Base-by-base conservation (phyloP, 1,284 basidiomycete species). In the Ceraceosorus bombacis region DNA sequence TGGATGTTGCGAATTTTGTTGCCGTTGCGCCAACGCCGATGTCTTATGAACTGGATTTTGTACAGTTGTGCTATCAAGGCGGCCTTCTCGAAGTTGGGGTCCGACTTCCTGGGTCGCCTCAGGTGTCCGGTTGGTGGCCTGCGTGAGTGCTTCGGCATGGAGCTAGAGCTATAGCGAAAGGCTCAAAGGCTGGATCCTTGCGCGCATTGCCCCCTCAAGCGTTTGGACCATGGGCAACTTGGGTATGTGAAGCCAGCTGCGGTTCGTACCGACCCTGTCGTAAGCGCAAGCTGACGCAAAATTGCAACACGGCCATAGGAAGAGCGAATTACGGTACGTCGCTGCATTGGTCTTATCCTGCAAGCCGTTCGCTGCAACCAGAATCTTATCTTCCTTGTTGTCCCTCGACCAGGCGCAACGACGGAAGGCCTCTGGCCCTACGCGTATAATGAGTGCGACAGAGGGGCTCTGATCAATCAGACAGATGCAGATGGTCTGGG, bases 291-390 rank as follows among this genome's bases (percentile, higher is more conserved):
- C 27, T 27, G 27, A 27, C 27, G 1, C 27, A 3, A 27, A 27
- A 27, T 27, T 1, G 27, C 27, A 27, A 27, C 27, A 3, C 27
- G 27, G 27, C 27, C 27, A 27, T 27, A 27, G 90, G 86, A 0
- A 80, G 90, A 55, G 85, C 90, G 0, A 90, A 90, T 4, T 87
- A 89, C 74, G 82, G 85, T 15, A 88, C 86, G 0, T 86, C 88
- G 0, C 86, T 86, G 10, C 10, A 13, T 15, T 38, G 43, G 9
- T 10, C 1, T 10, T 15, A 10, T 2, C 43, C 10, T 15, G 15
- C 10, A 10, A 10, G 10, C 15, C 43, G 43, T 15, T 10, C 43
- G 43, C 27, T 27, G 27, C 27, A 27, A 2, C 86, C 86, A n/a
- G 36, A 13, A 2, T 38, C 10, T 46, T 2, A 46, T 10, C 43